These are phyloP conservation scores for Gynandropsis gynandra DNA, from an alignment of 345 rosid species.

Conservation along the genomic window DNA sequence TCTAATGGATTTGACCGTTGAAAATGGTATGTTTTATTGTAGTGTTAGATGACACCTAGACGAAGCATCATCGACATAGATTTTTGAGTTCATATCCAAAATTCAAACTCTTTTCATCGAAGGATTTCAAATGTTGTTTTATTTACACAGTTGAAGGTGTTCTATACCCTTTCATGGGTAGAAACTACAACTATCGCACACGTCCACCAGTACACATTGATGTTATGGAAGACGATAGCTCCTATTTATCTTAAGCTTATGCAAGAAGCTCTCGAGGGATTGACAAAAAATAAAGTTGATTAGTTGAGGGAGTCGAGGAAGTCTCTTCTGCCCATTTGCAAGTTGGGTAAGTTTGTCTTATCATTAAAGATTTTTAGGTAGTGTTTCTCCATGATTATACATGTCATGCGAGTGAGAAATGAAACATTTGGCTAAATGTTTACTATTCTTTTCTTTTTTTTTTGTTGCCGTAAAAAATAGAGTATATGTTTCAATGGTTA, in stretches of 20 bases:
- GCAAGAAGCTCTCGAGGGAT: slow-evolving; percentile 81
- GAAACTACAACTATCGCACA: slow-evolving; percentile 69
- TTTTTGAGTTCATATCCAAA: too few relatives aligned
- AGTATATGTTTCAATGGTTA: slow-evolving; percentile 59
- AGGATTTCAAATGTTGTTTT: too few relatives aligned
- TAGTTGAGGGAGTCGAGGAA: slow-evolving; percentile 56
- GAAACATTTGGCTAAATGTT: too few relatives aligned
- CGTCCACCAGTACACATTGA: slow-evolving; percentile 77
- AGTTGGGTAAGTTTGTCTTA: slow-evolving; percentile 46
- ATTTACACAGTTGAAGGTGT: slow-evolving; percentile 74
- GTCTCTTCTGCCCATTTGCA: slow-evolving; percentile 71
- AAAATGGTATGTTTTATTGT: too few relatives aligned
- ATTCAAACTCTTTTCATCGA: too few relatives aligned
- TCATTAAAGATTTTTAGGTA: too few relatives aligned
- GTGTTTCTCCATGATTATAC: too few relatives aligned
- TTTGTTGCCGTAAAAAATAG: slow-evolving; percentile 74
- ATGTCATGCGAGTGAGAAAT: too few relatives aligned
- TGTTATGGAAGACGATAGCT: slow-evolving; percentile 97
- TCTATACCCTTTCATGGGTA: slow-evolving; percentile 80
- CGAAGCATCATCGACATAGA: too few relatives aligned
- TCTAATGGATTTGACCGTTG: too few relatives aligned
- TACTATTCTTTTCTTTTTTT: too few relatives aligned
- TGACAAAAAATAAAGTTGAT: slow-evolving; percentile 66
- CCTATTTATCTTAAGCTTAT: slow-evolving; percentile 94
- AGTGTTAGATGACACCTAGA: too few relatives aligned